These are phyloP conservation scores for Sordariomycetes sp. DNA, from an alignment of 2,329 filamentous ascomycete species.

Conservation along the genomic window DNA sequence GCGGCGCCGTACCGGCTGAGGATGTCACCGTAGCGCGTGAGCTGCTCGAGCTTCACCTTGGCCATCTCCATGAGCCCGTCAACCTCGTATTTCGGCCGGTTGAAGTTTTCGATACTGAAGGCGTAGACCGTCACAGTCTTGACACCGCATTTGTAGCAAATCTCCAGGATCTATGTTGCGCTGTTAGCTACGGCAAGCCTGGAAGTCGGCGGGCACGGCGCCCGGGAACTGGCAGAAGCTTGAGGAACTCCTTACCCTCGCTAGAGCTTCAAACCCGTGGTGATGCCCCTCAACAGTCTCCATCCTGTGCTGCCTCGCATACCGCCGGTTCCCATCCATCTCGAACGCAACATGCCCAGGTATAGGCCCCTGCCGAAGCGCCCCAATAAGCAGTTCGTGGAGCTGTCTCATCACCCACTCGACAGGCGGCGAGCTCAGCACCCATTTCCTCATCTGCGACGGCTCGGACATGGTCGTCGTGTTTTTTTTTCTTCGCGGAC, in stretches of 20 bases:
- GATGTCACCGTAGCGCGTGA: constrained; percentile 86
- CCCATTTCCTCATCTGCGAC: constrained; percentile 49
- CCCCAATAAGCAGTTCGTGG: constrained; percentile 77
- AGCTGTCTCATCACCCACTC: constrained; percentile 78
- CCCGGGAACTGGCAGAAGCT: background rate
- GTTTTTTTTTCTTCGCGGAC: background rate
- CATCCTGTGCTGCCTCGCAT: constrained; percentile 80
- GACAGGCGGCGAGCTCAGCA: constrained; percentile 78
- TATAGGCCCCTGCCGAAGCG: constrained; percentile 80
- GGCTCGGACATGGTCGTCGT: constrained; percentile 37
- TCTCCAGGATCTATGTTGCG: constrained; percentile 65
- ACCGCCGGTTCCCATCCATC: constrained; percentile 96
- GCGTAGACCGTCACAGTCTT: constrained; percentile 97
- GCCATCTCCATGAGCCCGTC: constrained; percentile 96
- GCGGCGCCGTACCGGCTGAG: constrained; percentile 86
- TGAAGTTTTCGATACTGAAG: constrained; percentile 99
- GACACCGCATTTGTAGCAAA: constrained; percentile 96
- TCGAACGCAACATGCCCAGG: constrained; percentile 97
- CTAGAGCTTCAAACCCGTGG: constrained; percentile 88
- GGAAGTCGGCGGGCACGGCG: background rate
- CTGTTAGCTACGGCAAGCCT: constrained; percentile 9
- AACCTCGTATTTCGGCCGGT: constrained; percentile 91
- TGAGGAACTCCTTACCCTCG: constrained; percentile 49
- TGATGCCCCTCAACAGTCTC: constrained; percentile 96
- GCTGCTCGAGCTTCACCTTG: constrained; percentile 84